Conservation (phyloP, 2,329 filamentous ascomycete genomes). For the Colletotrichum gloeosporioides region DNA sequence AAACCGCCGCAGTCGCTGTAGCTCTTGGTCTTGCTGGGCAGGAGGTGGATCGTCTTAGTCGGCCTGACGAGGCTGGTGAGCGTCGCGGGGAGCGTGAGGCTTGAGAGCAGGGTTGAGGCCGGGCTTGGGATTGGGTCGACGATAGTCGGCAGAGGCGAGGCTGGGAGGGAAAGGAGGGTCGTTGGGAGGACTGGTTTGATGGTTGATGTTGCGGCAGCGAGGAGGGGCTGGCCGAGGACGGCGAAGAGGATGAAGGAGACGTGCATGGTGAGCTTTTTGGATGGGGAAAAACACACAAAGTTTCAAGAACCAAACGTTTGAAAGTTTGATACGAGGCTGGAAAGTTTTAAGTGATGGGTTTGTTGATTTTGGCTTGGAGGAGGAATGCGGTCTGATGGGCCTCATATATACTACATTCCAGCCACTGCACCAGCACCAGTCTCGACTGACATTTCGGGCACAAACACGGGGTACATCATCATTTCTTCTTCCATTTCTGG, state of each 20-base stretch:
- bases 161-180: not conserved
- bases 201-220: not conserved
- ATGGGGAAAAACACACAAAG: not conserved
- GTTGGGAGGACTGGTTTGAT: not conserved
- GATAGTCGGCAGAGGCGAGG: not conserved
- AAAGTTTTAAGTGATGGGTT: not conserved
- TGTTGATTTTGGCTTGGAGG: not conserved
- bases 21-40: not conserved
- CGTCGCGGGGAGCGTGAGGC: not conserved
- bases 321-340: not conserved
- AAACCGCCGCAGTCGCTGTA: slow-evolving; percentile 39
- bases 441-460: not conserved
- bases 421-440: not conserved
- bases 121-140: not conserved
- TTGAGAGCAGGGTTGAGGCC: not conserved
- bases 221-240: not conserved
- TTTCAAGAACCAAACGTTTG: not conserved
- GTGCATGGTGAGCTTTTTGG: not conserved
- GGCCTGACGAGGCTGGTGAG: not conserved
- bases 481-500: not conserved
- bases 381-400: not conserved
- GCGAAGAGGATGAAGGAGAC: not conserved
- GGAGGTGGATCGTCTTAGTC: not conserved
- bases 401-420: slow-evolving; percentile 12
- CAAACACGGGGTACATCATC: not conserved